phyloP scores from a whole-genome alignment of 768 basidiomycete genomes.

The Rubroboletus pulcherrimus region DNA sequence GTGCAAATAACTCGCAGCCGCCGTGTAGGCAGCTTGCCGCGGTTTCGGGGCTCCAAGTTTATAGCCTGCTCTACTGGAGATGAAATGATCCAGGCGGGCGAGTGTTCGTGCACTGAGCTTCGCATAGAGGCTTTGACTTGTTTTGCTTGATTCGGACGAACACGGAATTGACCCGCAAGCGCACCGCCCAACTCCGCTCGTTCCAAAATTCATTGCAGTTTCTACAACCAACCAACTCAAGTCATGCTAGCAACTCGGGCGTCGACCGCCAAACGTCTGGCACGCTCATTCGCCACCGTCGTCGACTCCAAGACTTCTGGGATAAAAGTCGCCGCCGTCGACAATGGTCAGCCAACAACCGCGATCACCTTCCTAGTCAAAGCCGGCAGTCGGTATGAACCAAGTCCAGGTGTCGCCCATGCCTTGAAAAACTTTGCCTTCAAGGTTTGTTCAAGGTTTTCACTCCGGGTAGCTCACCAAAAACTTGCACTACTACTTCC shows the following conservation, averaged over 20 bases:
- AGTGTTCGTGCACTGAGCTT: too few relatives aligned
- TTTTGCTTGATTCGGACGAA: constrained; percentile 20
- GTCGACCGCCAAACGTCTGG: constrained; percentile 55
- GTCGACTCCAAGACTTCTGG: constrained; percentile 62
- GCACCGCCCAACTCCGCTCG: constrained; percentile 25
- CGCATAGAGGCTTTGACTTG: neutral
- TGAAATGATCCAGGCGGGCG: too few relatives aligned
- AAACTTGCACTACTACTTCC: too few relatives aligned
- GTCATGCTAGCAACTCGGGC: constrained; percentile 62
- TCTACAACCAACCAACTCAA: neutral
- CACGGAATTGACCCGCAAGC: constrained; percentile 21
- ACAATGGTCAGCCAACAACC: constrained; percentile 79
- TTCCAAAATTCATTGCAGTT: constrained; percentile 10
- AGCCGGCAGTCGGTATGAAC: constrained; percentile 87
- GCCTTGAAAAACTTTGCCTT: constrained; percentile 97
- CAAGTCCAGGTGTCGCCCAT: constrained; percentile 87
- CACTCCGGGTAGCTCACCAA: neutral
- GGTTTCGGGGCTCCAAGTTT: too few relatives aligned
- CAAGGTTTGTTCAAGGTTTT: constrained; percentile 62
- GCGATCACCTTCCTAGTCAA: constrained; percentile 89
- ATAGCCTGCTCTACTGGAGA: too few relatives aligned
- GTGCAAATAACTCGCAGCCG: neutral
- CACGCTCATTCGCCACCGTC: constrained; percentile 78
- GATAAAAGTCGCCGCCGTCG: constrained; percentile 82
- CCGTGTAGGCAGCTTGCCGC: too few relatives aligned